These are phyloP conservation scores for Debaryomycetaceae sp. DNA, from an alignment of 1,139 yeast genomes.

Conservation along the genomic window DNA sequence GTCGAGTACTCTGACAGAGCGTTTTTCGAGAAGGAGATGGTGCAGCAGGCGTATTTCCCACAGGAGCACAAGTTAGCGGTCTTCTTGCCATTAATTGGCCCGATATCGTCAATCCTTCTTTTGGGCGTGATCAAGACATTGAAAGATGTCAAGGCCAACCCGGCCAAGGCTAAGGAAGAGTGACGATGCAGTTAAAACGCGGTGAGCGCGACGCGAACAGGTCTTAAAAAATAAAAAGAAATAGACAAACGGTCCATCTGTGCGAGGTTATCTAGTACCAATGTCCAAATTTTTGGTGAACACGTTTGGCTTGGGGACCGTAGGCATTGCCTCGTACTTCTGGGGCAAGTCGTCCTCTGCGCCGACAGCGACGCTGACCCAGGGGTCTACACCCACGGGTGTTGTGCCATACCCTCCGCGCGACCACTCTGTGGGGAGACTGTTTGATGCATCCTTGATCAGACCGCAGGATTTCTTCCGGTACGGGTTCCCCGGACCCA, in stretches of 20 bases:
- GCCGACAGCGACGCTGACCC: slow-evolving; percentile 10
- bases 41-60: slow-evolving; percentile 90
- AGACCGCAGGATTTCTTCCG: slow-evolving; percentile 75
- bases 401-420: slow-evolving; percentile 17
- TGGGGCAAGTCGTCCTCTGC: slow-evolving; percentile 32
- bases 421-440: slow-evolving; percentile 12
- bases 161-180: slow-evolving; percentile 8
- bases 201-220: not conserved
- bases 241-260: not conserved
- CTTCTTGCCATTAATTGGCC: slow-evolving; percentile 84
- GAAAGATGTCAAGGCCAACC: slow-evolving; percentile 18
- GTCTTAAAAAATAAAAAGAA: slow-evolving; percentile 2
- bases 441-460: slow-evolving; percentile 32
- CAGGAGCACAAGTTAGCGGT: slow-evolving; percentile 94
- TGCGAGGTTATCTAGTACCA: not conserved
- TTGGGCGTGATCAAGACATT: slow-evolving; percentile 47
- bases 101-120: slow-evolving; percentile 64
- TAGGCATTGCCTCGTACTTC: slow-evolving; percentile 41
- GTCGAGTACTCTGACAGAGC: slow-evolving; percentile 63
- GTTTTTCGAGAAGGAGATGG: slow-evolving; percentile 91
- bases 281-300: slow-evolving; percentile 32
- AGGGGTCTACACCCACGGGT: too few species aligned
- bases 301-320: slow-evolving; percentile 32
- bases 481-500: slow-evolving; percentile 94
- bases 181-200: slow-evolving; percentile 4